Evolutionary conservation across 192 early-diverging fungal genomes (phyloP), one percentile per base, ranked within the genome.

Genomic region (Dimargaris cristalligena): DNA sequence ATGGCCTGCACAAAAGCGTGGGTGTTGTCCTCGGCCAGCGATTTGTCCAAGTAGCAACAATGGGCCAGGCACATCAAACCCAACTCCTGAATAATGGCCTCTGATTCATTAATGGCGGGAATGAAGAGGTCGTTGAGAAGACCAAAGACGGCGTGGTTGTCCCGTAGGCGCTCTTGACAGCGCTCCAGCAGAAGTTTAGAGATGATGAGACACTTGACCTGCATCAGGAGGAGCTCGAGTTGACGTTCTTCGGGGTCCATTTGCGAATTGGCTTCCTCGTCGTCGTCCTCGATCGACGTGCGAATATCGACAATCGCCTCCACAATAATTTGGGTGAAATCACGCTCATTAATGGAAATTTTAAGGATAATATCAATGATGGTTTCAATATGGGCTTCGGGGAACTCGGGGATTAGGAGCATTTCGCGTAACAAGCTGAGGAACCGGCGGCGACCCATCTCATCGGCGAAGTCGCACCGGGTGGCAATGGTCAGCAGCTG

Each of bases 1-100:
- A 78, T 75, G 33, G 76, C 85, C 50, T 85, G 75, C 26, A 83
- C 71, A 68, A 92, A 92, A 26, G 90, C 70, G 26, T 68, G 63
- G 23, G 85, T 61, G 52, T 92, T 91, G 60, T 83, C 79, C 25
- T 79, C 61, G 0, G 85, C 87, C 44, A 95, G 67, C 16, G 62
- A 71, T 73, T 81, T 82, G 65, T 92, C 89, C 32, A 89, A 64
- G 20, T 78, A 67, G 63, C 90, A 92, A 56, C 76, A 76, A 30
- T 92, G 75, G 14, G 85, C 86, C 52, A 92, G 74, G 61, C 90
- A 92, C 52, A 90, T 82, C 33, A 92, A 71, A 28, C 87, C 90
- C 38, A 83, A 76, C 65, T 88, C 84, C 44, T 84, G 79, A 32
- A 90, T 61, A 3, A 83, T 65, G 13, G 75, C 70, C 47, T 90